Conservation (phyloP, 352 stramenopile genomes). For the Phytophthora capsici region DNA sequence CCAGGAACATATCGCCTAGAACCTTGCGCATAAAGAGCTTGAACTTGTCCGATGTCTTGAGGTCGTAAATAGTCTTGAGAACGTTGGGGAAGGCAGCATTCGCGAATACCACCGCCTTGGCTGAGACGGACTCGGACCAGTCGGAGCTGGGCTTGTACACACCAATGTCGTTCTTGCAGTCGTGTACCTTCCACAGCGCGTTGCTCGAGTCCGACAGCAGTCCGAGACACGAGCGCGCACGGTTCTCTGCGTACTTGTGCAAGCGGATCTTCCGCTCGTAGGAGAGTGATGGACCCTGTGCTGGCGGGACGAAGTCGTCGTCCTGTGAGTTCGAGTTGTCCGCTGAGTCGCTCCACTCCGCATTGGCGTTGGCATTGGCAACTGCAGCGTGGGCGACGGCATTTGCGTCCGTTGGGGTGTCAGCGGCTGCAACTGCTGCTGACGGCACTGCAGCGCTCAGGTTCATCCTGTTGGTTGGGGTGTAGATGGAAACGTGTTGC, state of each 20-base stretch:
- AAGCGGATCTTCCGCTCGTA: slow-evolving; percentile 86
- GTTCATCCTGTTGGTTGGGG: slow-evolving; percentile 24
- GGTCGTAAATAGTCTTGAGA: slow-evolving; percentile 86
- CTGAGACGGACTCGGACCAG: slow-evolving; percentile 88
- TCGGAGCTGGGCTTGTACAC: slow-evolving; percentile 88
- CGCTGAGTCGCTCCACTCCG: slow-evolving; percentile 73
- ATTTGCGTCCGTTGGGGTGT: slow-evolving; percentile 15
- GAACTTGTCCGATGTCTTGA: slow-evolving; percentile 86
- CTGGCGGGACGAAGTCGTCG: slow-evolving; percentile 55
- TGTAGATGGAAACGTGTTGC: no score
- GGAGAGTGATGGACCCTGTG: slow-evolving; percentile 80
- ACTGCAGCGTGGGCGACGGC: slow-evolving; percentile 7
- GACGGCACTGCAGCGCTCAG: slow-evolving; percentile 5
- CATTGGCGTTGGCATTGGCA: slow-evolving; percentile 12
- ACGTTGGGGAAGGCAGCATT: slow-evolving; percentile 83
- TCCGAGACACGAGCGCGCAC: slow-evolving; percentile 77
- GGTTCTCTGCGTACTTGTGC: slow-evolving; percentile 88
- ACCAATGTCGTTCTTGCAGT: slow-evolving; percentile 81
- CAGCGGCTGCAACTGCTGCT: slow-evolving; percentile 1
- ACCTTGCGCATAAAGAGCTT: slow-evolving; percentile 87
- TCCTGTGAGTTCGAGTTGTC: slow-evolving; percentile 67
- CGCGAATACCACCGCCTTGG: slow-evolving; percentile 80
- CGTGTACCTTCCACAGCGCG: slow-evolving; percentile 83
- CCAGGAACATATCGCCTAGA: slow-evolving; percentile 80
- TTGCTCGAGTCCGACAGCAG: slow-evolving; percentile 76